Evolutionary conservation across 2,329 filamentous ascomycete species (phyloP), one percentile per base, ranked within the genome.

Genomic region (Microdochium paspali): DNA sequence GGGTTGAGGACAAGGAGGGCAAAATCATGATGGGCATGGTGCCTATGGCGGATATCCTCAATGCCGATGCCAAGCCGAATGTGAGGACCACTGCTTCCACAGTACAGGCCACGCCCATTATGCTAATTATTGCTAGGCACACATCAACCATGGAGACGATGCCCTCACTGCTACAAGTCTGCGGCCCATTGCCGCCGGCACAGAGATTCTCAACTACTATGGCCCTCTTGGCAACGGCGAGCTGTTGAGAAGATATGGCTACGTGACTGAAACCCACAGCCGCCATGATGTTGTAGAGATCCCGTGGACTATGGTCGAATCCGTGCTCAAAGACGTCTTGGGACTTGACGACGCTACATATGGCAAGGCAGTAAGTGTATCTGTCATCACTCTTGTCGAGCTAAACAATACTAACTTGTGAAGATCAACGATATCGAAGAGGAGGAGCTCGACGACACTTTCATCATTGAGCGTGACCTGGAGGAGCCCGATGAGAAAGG

Each of bases 141-240:
- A 79, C 48, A 73, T 78, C 44, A 76, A 77, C 54, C 76, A 79
- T 47, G 70, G 66, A 32, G 71, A 76, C 28, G 64, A 73, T 12
- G 65, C 65, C 10, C 71, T 95, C 9, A 81, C 82, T 2, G 91
- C 93, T 63, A 85, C 82, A 23, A 74, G 85, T 1, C 71, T 90
- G 49, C 79, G 82, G 40, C 67, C 77, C 1, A 89, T 95, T 57
- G 67, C 65, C 23, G 75, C 77, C 1, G 86, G 86, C 5, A 79
- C 88, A 48, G 86, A 95, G 63, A 79, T 95, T 18, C 79, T 90
- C 60, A 95, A 95, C 62, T 90, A 95, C 66, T 95, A 95, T 55
- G 90, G 90, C 0, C 82, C 89, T 5, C 77, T 94, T 3, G 85
- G 89, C 10, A 85, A 87, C 50, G 85, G 86, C 1, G 90, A 96